Evolutionary conservation across 129 eudicot species (phyloP), one percentile per base, ranked within the genome.

Genomic region (Tagetes erecta): DNA sequence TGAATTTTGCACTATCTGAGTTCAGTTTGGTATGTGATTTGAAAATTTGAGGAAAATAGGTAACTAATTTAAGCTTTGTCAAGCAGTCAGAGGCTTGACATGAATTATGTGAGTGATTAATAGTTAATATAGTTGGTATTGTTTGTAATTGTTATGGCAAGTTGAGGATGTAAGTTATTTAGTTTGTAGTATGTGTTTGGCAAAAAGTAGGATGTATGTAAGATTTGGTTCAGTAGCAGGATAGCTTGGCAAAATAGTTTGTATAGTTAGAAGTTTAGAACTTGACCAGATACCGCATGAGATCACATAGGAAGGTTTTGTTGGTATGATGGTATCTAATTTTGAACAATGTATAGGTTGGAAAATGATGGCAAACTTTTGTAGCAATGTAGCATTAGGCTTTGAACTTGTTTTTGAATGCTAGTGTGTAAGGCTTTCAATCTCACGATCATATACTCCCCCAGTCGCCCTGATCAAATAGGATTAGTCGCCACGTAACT

Each of bases 231-330:
- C 27, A 20, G 27, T 20, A 20, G 27, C 62, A 74, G 49, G 6
- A 51, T 20, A 55, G 30, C 3, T 55, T 27, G 66, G 70, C n/a
- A 52, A 52, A 66, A 9, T 50, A 64, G 42, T 35, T 12, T 67
- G 67, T 13, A 51, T 64, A 11, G 53, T 50, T 65, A 56, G 65
- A 64, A 64, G 40, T 37, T 50, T 65, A 56, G 65, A 64, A 64
- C 51, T 37, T 34, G 37, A 74, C 37, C 37, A 38, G 44, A 20
- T 63, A 41, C 27, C 6, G 52, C 5, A 35, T 57, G 67, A 57
- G 56, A 72, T 57, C 56, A 10, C 10, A 56, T 72, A 31, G 53
- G 41, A 40, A 10, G 56, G 34, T 6, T 57, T 41, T 55, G 51
- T 38, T 5, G 30, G 52, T 64, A 47, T 39, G 53, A 49, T 40